These are phyloP conservation scores for Sugiyamaella sp. DNA, from an alignment of 1,139 yeast genomes.

Conservation along the genomic window DNA sequence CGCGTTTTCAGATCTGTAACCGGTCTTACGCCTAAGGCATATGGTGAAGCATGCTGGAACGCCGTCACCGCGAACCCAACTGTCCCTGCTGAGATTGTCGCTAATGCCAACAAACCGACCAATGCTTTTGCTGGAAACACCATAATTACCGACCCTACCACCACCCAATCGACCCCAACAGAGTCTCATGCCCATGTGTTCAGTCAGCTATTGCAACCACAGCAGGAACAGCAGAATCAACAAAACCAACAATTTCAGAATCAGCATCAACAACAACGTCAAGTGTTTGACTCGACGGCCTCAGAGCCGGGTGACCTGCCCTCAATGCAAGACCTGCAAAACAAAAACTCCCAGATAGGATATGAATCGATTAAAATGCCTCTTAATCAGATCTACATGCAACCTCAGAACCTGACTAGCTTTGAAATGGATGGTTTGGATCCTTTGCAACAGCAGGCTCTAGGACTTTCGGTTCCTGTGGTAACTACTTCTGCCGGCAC, in stretches of 20 bases:
- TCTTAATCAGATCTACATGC: neutral
- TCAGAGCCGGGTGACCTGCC: slow-evolving; percentile 6
- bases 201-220: neutral
- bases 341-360: neutral
- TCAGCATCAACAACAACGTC: neutral
- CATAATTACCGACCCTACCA: neutral
- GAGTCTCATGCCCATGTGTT: neutral
- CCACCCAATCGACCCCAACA: neutral
- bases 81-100: slow-evolving; percentile 26
- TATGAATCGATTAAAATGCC: neutral
- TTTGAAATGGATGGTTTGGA: neutral
- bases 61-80: slow-evolving; percentile 48
- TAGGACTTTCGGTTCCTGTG: neutral
- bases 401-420: neutral
- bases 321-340: neutral
- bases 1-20: slow-evolving; percentile 84
- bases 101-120: slow-evolving; percentile 13
- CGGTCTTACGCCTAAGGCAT: slow-evolving; percentile 83
- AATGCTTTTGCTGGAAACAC: neutral
- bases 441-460: neutral
- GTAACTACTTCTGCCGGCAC: neutral
- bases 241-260: neutral
- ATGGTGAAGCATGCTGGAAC: slow-evolving; percentile 86
- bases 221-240: no score
- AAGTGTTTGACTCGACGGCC: slow-evolving; percentile 1